These are phyloP conservation scores for Macrotyloma uniflorum DNA, from an alignment of 306 rosid genomes.

Conservation along the genomic window DNA sequence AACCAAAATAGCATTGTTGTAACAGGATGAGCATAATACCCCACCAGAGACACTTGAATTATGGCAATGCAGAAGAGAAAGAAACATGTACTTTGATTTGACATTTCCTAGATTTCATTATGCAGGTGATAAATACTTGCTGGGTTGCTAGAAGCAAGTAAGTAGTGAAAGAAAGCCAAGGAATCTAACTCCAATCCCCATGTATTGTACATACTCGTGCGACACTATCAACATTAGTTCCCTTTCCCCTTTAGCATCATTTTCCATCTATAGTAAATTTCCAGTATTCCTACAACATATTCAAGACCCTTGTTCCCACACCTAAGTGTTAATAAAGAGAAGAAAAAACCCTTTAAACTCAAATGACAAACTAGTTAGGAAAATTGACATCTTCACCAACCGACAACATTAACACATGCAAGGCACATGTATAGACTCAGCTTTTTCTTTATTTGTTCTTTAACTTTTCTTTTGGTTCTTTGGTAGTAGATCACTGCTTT, in stretches of 20 bases:
- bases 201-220: constrained; percentile 30
- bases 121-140: background rate
- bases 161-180: background rate
- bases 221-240: constrained; percentile 3
- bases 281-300: constrained; percentile 21
- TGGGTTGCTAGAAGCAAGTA: background rate
- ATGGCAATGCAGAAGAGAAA: background rate
- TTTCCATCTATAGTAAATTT: constrained; percentile 27
- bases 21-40: background rate
- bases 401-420: constrained; percentile 26
- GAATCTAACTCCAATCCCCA: constrained; percentile 18
- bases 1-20: too few relatives aligned
- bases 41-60: background rate
- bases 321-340: constrained; percentile 18
- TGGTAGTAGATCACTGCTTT: constrained; percentile 44
- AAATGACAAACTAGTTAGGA: constrained; percentile 31
- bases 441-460: background rate
- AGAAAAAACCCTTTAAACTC: constrained; percentile 8
- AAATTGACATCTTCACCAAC: constrained; percentile 32
- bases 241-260: constrained; percentile 12
- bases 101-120: background rate
- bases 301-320: background rate
- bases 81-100: background rate
- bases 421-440: constrained; percentile 10
- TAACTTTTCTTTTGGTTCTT: background rate